Evolutionary conservation across 208 protist species (phyloP).

Genomic region (Acanthamoeba triangularis): DNA sequence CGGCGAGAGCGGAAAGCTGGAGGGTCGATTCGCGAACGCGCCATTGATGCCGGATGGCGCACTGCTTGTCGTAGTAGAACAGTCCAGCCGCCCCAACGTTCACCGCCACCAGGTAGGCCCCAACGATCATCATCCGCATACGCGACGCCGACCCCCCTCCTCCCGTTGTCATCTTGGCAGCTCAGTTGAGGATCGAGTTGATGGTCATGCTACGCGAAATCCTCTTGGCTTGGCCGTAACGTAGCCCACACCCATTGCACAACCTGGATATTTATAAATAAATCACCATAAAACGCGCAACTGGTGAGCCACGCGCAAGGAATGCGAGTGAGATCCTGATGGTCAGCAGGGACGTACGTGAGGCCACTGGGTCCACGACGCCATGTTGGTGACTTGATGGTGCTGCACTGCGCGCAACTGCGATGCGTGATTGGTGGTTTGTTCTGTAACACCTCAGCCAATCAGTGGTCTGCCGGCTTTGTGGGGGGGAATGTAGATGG

Average conservation of each 20-base stretch:
- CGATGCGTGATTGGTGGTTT: neutral
- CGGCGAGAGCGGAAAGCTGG: constrained; percentile 76
- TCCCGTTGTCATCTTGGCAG: neutral
- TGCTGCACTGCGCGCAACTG: neutral
- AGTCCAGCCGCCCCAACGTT: constrained; percentile 75
- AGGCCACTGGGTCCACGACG: neutral
- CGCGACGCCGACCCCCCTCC: neutral
- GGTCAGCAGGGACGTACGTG: neutral
- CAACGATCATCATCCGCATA: neutral
- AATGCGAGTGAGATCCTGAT: no score
- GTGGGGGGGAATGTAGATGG: neutral
- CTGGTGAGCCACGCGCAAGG: no score
- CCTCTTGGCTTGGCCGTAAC: constrained; percentile 47
- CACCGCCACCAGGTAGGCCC: constrained; percentile 35
- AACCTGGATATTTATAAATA: no score
- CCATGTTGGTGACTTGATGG: constrained; percentile 28
- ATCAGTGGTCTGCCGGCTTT: neutral
- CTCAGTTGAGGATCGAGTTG: neutral
- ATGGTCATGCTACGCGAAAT: neutral
- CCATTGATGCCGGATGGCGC: constrained; percentile 81
- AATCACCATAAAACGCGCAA: no score
- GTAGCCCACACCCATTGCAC: constrained; percentile 22
- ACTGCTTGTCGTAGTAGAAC: constrained; percentile 84
- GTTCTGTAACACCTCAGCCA: neutral
- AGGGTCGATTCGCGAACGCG: constrained; percentile 78